A percentile compares a stretch with the other conserved stretches of the same genome.
Evolutionary conservation across 2,329 filamentous ascomycete species (phyloP).

Genomic region (Ampelomyces quisqualis): DNA sequence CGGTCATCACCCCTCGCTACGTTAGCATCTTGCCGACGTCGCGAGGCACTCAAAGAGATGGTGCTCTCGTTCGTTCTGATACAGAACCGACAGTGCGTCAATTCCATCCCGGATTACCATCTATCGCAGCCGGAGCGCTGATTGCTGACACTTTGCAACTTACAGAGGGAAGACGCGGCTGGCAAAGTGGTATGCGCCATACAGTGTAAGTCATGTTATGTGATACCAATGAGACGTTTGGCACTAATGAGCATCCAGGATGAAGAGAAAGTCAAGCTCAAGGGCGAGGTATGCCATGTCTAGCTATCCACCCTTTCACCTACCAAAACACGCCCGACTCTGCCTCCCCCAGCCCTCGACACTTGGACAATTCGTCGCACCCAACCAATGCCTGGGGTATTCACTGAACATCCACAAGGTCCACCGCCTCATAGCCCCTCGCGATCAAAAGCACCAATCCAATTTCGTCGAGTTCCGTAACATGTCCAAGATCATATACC

Average conservation of each 20-base stretch:
- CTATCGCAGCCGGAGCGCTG: too few species aligned
- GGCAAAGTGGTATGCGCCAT: conserved; percentile 98
- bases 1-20: too few species aligned
- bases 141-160: conserved; percentile 10
- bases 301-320: neutral
- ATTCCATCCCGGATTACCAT: too few species aligned
- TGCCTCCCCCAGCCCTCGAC: neutral
- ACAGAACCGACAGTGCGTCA: conserved; percentile 78
- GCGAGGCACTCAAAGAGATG: conserved; percentile 36
- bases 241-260: conserved; percentile 55
- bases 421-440: conserved; percentile 93
- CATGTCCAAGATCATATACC: conserved; percentile 90
- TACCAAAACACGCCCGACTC: neutral
- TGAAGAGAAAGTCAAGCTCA: conserved; percentile 98
- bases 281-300: conserved; percentile 73
- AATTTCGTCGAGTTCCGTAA: conserved; percentile 97
- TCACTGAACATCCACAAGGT: conserved; percentile 57
- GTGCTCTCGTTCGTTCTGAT: conserved; percentile 87
- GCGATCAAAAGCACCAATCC: conserved; percentile 98
- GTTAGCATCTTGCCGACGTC: neutral
- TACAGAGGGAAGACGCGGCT: conserved; percentile 92
- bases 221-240: neutral
- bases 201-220: conserved; percentile 60
- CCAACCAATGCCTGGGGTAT: neutral
- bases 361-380: too few species aligned